These are phyloP conservation scores for Ganoderma sinense DNA, from an alignment of 1,284 basidiomycete species.

Conservation along the genomic window DNA sequence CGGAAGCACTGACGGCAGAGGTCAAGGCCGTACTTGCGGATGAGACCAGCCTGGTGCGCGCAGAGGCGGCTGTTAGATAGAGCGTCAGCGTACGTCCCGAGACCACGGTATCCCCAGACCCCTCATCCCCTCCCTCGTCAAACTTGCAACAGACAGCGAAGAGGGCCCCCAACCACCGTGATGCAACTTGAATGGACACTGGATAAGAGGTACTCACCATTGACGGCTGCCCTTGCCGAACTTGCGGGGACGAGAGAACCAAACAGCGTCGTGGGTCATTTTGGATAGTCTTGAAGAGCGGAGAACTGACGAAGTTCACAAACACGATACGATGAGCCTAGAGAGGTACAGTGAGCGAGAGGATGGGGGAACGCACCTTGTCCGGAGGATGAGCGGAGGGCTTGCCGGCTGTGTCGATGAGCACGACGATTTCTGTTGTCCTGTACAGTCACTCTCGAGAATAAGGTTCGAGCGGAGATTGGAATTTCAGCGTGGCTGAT, in stretches of 20 bases:
- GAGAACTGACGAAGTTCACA: slow-evolving; percentile 8
- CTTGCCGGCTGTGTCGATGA: slow-evolving; percentile 30
- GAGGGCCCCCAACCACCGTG: not conserved
- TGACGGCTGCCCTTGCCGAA: slow-evolving; percentile 96
- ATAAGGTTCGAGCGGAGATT: slow-evolving; percentile 26
- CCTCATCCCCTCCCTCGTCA: no score
- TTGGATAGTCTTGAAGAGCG: slow-evolving; percentile 44
- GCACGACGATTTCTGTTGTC: slow-evolving; percentile 32
- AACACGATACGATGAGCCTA: not conserved
- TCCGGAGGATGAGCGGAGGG: slow-evolving; percentile 29
- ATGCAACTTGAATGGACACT: not conserved
- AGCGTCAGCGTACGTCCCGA: not conserved
- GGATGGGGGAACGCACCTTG: slow-evolving; percentile 21
- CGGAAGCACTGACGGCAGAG: slow-evolving; percentile 99
- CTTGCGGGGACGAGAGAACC: slow-evolving; percentile 94
- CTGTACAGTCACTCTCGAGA: slow-evolving; percentile 26
- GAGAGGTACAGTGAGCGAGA: not conserved
- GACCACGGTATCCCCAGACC: no score
- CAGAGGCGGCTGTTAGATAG: slow-evolving; percentile 81
- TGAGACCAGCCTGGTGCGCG: slow-evolving; percentile 95
- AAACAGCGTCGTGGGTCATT: slow-evolving; percentile 93
- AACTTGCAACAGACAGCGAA: not conserved
- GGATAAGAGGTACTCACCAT: slow-evolving; percentile 65
- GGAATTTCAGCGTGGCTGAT: not conserved
- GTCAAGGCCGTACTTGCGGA: slow-evolving; percentile 94